Percentiles rank a stretch among this genome's conserved stretches.
Conservation (phyloP, 1,139 yeast genomes). For the Cylindricascospora bacillispora region DNA sequence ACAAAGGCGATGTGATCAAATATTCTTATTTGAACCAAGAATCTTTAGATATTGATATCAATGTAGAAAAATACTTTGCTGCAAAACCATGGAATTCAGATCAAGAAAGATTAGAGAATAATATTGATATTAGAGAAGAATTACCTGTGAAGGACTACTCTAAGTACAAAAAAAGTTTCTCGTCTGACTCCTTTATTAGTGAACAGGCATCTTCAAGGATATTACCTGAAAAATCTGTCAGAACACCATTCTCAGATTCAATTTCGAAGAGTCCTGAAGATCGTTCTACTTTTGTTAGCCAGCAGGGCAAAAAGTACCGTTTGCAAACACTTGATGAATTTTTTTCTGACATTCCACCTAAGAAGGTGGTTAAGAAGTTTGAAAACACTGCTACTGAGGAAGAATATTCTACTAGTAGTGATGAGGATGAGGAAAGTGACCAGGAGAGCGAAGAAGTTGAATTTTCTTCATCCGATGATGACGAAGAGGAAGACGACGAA, state of each 20-base stretch:
- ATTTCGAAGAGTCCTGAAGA: background rate
- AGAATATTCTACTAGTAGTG: conserved; percentile 11
- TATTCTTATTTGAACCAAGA: background rate
- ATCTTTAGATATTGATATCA: background rate
- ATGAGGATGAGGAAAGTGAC: conserved; percentile 23
- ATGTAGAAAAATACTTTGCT: background rate
- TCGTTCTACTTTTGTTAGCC: conserved; percentile 3
- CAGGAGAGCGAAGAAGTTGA: conserved; percentile 20
- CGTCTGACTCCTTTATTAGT: conserved; percentile 16
- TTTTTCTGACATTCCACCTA: conserved; percentile 50
- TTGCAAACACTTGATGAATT: conserved; percentile 79
- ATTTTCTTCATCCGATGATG: conserved; percentile 22
- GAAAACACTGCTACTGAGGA: conserved; percentile 21
- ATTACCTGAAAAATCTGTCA: background rate
- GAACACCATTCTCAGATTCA: background rate
- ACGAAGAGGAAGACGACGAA: conserved; percentile 23
- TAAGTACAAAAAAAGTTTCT: conserved; percentile 20
- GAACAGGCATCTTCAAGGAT: conserved; percentile 1
- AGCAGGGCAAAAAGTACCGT: conserved; percentile 32
- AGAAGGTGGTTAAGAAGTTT: too few species aligned
- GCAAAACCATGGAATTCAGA: background rate
- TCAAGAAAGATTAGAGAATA: background rate
- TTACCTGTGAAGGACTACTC: conserved; percentile 21
- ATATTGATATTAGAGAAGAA: conserved; percentile 13
- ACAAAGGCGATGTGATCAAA: background rate